These are phyloP conservation scores for Phaseolus coccineus DNA, from an alignment of 331 rosid genomes.

Conservation along the genomic window DNA sequence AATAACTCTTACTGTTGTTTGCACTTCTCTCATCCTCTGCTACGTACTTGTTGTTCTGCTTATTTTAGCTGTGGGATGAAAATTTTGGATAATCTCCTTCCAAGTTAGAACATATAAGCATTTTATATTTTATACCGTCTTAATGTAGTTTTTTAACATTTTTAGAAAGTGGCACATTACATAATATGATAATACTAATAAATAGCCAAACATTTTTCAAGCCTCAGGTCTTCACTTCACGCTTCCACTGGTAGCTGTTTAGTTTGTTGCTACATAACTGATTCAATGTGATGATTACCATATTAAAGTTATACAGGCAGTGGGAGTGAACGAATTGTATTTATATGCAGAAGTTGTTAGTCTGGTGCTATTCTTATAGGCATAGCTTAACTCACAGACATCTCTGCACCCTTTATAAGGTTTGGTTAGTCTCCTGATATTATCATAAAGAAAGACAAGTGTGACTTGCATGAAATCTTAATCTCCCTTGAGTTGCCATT, in stretches of 20 bases:
- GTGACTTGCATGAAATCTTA: slow-evolving; percentile 14
- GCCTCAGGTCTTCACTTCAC: background rate
- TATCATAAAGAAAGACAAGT: slow-evolving; percentile 16
- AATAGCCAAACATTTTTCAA: background rate
- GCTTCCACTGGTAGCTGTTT: background rate
- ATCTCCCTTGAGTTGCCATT: slow-evolving; percentile 4
- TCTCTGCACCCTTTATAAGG: background rate
- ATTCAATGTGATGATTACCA: background rate
- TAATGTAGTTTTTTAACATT: background rate
- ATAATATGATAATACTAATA: background rate
- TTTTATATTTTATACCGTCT: background rate
- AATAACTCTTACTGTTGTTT: background rate
- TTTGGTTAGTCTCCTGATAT: background rate
- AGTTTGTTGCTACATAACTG: slow-evolving; percentile 17
- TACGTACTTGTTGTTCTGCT: background rate
- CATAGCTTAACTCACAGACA: background rate
- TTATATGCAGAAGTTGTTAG: background rate
- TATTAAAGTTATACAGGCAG: background rate
- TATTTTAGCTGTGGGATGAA: slow-evolving; percentile 11
- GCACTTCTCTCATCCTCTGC: background rate
- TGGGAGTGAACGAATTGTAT: background rate
- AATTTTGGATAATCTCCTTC: background rate
- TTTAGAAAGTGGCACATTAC: background rate
- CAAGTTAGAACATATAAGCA: background rate
- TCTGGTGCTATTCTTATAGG: background rate